Evolutionary conservation across 345 rosid genomes (phyloP), one percentile per base, ranked within the genome.

Genomic region (Ceriops tagal): DNA sequence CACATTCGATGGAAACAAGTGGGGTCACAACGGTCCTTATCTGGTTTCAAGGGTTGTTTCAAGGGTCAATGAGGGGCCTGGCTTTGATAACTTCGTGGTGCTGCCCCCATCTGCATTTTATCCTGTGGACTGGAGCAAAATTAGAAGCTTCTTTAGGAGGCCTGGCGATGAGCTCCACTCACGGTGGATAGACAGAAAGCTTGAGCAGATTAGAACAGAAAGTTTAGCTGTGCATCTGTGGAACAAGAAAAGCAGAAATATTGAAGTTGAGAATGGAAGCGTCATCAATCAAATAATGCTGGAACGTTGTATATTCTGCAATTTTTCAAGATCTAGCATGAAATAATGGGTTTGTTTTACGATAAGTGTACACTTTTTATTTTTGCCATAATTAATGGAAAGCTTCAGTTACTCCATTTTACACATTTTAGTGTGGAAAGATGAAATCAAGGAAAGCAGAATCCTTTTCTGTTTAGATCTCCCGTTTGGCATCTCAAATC

Each of bases 21-120:
- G 99, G 99, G 99, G 99, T 5, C 96, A 95, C 61, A 95, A 95
- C 61, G 99, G 99, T 64, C 99, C 96, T 1, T 92, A 95, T 67
- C 70, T 95, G 56, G 96, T 92, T 24, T 95, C 98, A 0, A 81
- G 99, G 68, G 99, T 95, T 6, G 82, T 90, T 21, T 65, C 84
- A 6, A 83, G 89, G 65, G 69, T 90, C 15, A 66, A 19, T 1
- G 77, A 64, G 0, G 73, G 77, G 57, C 71, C 86, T 21, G 86
- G 83, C 34, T 75, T 73, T 26, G 6, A 56, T 32, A 66, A 83
- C 76, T 87, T 91, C 82, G 79, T 85, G 0, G 89, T 95, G 39
- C 47, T 88, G 86, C 90, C 93, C 7, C 96, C 93, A 4, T 67
- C 82, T 4, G 97, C 93, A 1, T 95, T 92, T 80, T 95, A 95